Percentiles rank a stretch among this genome's conserved stretches.
These are phyloP conservation scores for Thelonectria rubi DNA, from an alignment of 2,329 filamentous ascomycete genomes.

Conservation along the genomic window DNA sequence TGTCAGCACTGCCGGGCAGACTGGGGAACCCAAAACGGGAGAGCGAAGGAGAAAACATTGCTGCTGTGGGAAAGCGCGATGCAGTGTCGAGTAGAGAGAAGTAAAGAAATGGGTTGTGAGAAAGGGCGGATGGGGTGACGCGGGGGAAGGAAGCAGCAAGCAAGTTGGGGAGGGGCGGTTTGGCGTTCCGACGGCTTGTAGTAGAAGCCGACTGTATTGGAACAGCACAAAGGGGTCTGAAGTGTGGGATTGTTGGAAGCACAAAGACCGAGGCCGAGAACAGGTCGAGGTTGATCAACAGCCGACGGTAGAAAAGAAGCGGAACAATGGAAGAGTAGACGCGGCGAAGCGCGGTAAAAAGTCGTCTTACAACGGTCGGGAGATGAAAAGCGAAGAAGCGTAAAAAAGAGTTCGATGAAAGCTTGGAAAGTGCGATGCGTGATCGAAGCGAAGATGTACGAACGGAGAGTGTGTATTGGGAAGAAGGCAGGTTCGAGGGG, in stretches of 20 bases:
- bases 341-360: not conserved
- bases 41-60: constrained; percentile 15
- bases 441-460: not conserved
- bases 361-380: constrained; percentile 19
- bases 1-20: constrained; percentile 15
- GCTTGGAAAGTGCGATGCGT: not conserved
- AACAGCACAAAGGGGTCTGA: not conserved
- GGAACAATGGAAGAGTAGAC: not conserved
- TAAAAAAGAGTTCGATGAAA: not conserved
- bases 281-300: not conserved
- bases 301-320: not conserved
- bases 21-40: constrained; percentile 8
- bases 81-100: not conserved
- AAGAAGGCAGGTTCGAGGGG: not conserved
- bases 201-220: not conserved
- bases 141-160: not conserved
- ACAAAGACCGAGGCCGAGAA: not conserved
- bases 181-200: not conserved
- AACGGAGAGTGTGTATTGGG: not conserved
- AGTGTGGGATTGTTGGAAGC: not conserved
- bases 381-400: not conserved
- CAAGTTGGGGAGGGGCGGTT: not conserved
- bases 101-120: constrained; percentile 8
- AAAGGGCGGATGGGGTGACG: not conserved
- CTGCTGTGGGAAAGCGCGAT: not conserved